Base-by-base conservation (phyloP, 176 grass and related monocot genomes). In the Aegilops tauschii region DNA sequence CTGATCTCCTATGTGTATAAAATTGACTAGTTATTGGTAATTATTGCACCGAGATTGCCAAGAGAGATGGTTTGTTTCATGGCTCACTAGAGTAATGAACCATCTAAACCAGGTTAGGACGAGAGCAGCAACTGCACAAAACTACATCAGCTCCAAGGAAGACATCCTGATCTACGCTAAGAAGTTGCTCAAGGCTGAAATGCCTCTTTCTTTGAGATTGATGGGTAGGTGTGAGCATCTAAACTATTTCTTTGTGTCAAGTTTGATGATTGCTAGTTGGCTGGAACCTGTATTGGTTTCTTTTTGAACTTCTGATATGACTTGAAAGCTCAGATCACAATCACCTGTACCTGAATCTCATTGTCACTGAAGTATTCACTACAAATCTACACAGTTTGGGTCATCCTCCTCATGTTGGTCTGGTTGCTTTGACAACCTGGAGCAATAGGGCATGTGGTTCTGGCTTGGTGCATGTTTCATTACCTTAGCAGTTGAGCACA, bases 161-260 rank as follows among this genome's bases (percentile, higher is more conserved):
- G 93, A 98, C 31, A 94, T 96, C 72, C 61, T 96, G 79, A 77
- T 82, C n/a, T 89, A 94, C 75, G 96, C 92, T 83, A 92, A 82
- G 10, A 98, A 95, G 71, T 88, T 98, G 78, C 79, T 95, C 65
- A 98, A 92, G 84, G 90, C 92, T 77, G 96, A 98, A 91, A 77
- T 98, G 34, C 96, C 96, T 86, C 76, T 98, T 86, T 91, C 92
- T 91, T 85, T 96, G 81, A 98, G 93, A 91, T 90, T 98, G 83
- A 94, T 98, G 86, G 96, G 96, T 96, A 89, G 72, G 91, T 61
- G 11, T 84, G n/a, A 21, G 9, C 9, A 50, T 69, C 47, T 50
- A 9, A 40, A 59, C 10, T 81, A 18, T 86, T 78, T 58, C 28
- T 14, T 65, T 5, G 21, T 64, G 16, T 16, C 21, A 62, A 69